A percentile compares a stretch with the other conserved stretches of the same genome.
These are phyloP conservation scores for Phyllachora maydis DNA, from an alignment of 2,329 filamentous ascomycete species.

Conservation along the genomic window DNA sequence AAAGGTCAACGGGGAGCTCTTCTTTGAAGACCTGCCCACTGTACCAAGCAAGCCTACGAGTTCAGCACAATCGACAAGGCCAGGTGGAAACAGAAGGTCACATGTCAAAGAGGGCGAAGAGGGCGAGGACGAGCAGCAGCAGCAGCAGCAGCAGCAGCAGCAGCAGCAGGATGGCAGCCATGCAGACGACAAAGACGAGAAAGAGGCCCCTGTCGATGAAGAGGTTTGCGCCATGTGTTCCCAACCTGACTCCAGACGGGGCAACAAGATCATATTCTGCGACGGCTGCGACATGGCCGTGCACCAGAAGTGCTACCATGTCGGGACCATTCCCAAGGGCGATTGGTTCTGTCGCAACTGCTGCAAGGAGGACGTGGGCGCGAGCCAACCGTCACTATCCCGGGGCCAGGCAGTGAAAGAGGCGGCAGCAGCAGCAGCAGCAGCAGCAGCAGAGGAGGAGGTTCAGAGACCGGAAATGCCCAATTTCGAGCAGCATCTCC, in stretches of 20 bases:
- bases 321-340: conserved; percentile 34
- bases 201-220: conserved; percentile 20
- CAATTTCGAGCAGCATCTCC: conserved; percentile 34
- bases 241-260: conserved; percentile 31
- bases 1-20: conserved; percentile 23
- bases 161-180: conserved; percentile 3
- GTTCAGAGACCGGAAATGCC: conserved; percentile 25
- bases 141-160: conserved; percentile 2
- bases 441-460: conserved; percentile 2
- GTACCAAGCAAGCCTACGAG: too few species aligned
- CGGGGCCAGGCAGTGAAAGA: conserved; percentile 4
- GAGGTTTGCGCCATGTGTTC: conserved; percentile 36
- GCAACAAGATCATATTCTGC: conserved; percentile 43
- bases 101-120: conserved; percentile 1
- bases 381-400: too few species aligned
- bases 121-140: conserved; percentile 1
- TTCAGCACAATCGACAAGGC: too few species aligned
- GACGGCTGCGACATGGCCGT: conserved; percentile 41
- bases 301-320: conserved; percentile 38
- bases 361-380: conserved; percentile 20
- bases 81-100: too few species aligned
- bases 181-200: conserved; percentile 3
- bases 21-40: conserved; percentile 28
- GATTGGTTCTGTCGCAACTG: conserved; percentile 44
- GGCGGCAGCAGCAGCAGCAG: too few species aligned